A percentile compares a stretch with the other conserved stretches of the same genome.
Evolutionary conservation across 1,284 basidiomycete species (phyloP).

Genomic region (Microbotryum violaceum): DNA sequence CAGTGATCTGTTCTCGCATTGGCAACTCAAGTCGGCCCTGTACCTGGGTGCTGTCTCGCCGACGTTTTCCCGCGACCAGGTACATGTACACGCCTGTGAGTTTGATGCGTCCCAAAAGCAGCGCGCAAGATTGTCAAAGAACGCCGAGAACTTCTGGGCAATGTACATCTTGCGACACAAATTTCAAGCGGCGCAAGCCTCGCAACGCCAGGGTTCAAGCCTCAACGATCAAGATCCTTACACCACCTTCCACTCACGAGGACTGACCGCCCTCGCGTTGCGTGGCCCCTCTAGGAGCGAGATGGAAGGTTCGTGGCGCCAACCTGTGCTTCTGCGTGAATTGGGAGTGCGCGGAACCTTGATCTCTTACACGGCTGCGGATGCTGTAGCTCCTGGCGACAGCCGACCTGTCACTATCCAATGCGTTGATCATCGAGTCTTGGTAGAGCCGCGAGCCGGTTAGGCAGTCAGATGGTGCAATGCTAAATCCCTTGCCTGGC

Average conservation of each 20-base stretch:
- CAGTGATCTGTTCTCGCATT: slow-evolving; percentile 76
- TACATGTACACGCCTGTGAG: slow-evolving; percentile 6
- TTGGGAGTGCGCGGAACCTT: slow-evolving; percentile 18
- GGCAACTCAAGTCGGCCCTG: slow-evolving; percentile 82
- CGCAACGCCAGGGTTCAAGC: not conserved
- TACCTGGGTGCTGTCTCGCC: slow-evolving; percentile 17
- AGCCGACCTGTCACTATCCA: no score
- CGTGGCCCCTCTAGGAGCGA: slow-evolving; percentile 3
- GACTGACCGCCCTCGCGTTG: slow-evolving; percentile 18
- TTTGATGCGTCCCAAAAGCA: slow-evolving; percentile 12
- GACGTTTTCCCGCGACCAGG: not conserved
- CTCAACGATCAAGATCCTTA: slow-evolving; percentile 8
- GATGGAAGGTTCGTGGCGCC: slow-evolving; percentile 15
- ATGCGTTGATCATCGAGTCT: no score
- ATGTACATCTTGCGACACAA: slow-evolving; percentile 26
- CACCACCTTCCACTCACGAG: slow-evolving; percentile 5
- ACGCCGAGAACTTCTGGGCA: slow-evolving; percentile 24
- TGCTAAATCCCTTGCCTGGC: no score
- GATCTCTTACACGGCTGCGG: no score
- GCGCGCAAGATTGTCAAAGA: slow-evolving; percentile 10
- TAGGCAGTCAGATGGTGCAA: no score
- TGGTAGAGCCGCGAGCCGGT: no score
- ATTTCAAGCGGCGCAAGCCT: slow-evolving; percentile 6
- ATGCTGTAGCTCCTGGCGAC: no score
- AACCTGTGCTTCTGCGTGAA: slow-evolving; percentile 18